Conservation (phyloP, 768 basidiomycete genomes). For the Psilocybe tampanensis region DNA sequence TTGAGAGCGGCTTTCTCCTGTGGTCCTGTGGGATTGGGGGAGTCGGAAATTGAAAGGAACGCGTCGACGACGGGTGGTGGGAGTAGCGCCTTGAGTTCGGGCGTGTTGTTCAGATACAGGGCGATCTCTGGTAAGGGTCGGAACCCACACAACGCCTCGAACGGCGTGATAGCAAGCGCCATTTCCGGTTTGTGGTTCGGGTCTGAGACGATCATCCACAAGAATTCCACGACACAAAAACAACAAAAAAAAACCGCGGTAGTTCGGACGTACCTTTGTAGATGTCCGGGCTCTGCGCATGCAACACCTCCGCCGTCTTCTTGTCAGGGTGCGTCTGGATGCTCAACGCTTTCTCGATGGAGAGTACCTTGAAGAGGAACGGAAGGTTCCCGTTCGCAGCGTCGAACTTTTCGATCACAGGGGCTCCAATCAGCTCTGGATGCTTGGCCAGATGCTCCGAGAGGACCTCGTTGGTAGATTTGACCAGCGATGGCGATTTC, state of each 20-base stretch:
- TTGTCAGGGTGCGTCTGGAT: constrained; percentile 95
- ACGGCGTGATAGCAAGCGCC: constrained; percentile 94
- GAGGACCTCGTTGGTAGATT: constrained; percentile 41
- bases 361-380: constrained; percentile 91
- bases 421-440: constrained; percentile 68
- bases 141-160: constrained; percentile 92
- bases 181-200: constrained; percentile 99
- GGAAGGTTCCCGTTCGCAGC: constrained; percentile 72
- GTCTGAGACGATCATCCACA: constrained; percentile 46
- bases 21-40: constrained; percentile 41
- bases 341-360: constrained; percentile 86
- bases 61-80: constrained; percentile 50
- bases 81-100: constrained; percentile 79
- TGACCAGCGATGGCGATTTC: constrained; percentile 51
- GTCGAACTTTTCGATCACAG: constrained; percentile 56
- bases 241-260: not conserved
- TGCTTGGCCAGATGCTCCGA: constrained; percentile 65
- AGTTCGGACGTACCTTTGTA: constrained; percentile 76
- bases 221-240: too few species aligned
- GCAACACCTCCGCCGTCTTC: constrained; percentile 69
- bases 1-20: constrained; percentile 67
- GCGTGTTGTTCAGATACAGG: constrained; percentile 61
- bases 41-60: constrained; percentile 53
- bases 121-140: constrained; percentile 78
- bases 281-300: constrained; percentile 70